Conservation (phyloP, 495 filamentous ascomycete species). For the Emericellopsis terricola region DNA sequence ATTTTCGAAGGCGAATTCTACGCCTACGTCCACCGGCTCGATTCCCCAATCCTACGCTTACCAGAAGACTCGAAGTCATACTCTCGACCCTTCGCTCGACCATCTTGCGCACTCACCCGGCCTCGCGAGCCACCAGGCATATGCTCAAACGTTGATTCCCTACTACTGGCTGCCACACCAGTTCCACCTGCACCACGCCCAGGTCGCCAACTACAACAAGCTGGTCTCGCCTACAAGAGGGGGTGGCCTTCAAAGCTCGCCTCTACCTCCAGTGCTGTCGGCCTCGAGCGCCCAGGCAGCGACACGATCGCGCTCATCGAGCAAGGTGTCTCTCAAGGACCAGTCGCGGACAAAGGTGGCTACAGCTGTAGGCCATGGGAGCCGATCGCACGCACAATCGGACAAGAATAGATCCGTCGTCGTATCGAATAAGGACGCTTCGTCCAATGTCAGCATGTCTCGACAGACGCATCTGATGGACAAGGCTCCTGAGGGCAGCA, state of each 20-base stretch:
- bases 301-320: slow-evolving; percentile 29
- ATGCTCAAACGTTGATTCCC: too few relatives aligned
- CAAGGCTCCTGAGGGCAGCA: too few relatives aligned
- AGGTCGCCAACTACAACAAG: slow-evolving; percentile 35
- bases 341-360: slow-evolving; percentile 13
- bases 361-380: slow-evolving; percentile 35
- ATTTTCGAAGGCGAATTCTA: not conserved
- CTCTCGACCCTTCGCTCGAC: not conserved
- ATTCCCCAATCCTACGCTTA: not conserved
- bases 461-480: too few relatives aligned
- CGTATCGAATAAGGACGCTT: slow-evolving; percentile 30
- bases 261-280: slow-evolving; percentile 26
- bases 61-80: not conserved
- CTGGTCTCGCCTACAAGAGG: slow-evolving; percentile 31
- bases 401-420: slow-evolving; percentile 36
- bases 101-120: too few relatives aligned
- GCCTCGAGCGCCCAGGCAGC: slow-evolving; percentile 27
- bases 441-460: too few relatives aligned
- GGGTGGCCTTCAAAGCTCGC: slow-evolving; percentile 25
- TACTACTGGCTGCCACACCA: slow-evolving; percentile 26
- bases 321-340: slow-evolving; percentile 33
- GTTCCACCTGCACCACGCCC: slow-evolving; percentile 28
- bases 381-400: slow-evolving; percentile 20
- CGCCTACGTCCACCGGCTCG: slow-evolving; percentile 2
- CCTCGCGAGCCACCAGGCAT: too few relatives aligned